Evolutionary conservation across 495 filamentous ascomycete genomes (phyloP).

Genomic region (Penicillium malachiteum): DNA sequence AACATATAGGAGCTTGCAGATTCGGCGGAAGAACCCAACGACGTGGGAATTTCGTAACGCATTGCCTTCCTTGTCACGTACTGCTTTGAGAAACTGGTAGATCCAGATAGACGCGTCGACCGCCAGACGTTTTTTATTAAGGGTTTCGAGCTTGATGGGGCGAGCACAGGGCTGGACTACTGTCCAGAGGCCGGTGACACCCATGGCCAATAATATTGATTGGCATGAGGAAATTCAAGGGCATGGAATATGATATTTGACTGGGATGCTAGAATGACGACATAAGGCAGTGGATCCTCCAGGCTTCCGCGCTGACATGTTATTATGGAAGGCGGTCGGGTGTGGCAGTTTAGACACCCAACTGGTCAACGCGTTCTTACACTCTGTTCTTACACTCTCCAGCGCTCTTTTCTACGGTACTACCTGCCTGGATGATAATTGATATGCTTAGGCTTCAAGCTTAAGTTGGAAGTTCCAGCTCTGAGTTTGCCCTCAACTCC

Average conservation of each 20-base stretch:
- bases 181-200: slow-evolving; percentile 96
- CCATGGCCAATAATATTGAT: slow-evolving; percentile 59
- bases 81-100: slow-evolving; percentile 98
- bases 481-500: too few species aligned
- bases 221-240: not conserved
- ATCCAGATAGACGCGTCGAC: slow-evolving; percentile 99
- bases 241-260: not conserved
- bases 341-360: too few species aligned
- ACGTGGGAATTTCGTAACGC: slow-evolving; percentile 92
- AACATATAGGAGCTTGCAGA: slow-evolving; percentile 94
- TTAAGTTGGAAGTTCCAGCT: too few species aligned
- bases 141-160: slow-evolving; percentile 85
- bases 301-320: too few species aligned
- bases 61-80: slow-evolving; percentile 97
- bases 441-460: too few species aligned
- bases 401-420: too few species aligned
- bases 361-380: too few species aligned
- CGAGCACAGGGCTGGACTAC: slow-evolving; percentile 86
- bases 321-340: too few species aligned
- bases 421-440: too few species aligned
- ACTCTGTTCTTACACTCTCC: too few species aligned
- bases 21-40: slow-evolving; percentile 95
- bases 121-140: slow-evolving; percentile 91
- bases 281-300: not conserved
- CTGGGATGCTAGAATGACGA: not conserved